Percentiles rank a stretch among this genome's conserved stretches.
Conservation (phyloP, 2,329 filamentous ascomycete genomes). For the Exutisphaerella laricina region DNA sequence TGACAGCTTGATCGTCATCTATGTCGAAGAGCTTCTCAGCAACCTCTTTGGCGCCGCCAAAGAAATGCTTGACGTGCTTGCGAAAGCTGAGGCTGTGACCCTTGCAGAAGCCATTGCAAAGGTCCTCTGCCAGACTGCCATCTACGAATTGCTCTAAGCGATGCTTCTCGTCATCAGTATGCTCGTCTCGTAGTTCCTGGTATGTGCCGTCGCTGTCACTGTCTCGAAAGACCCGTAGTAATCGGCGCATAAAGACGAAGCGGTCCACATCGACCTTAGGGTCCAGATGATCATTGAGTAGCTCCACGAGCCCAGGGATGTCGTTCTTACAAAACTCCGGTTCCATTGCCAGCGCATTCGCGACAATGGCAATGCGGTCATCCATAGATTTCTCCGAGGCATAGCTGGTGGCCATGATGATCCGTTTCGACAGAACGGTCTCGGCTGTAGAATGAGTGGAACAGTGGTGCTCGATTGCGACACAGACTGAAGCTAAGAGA, state of each 20-base stretch:
- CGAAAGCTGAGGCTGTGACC: slow-evolving; percentile 10
- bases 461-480: too few species aligned
- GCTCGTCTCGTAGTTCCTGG: slow-evolving; percentile 7
- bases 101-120: slow-evolving; percentile 6
- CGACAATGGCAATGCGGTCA: slow-evolving; percentile 7
- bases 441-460: too few species aligned
- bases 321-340: slow-evolving; percentile 34
- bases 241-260: slow-evolving; percentile 11
- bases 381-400: slow-evolving; percentile 10
- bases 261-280: slow-evolving; percentile 9
- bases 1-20: slow-evolving; percentile 9
- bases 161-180: slow-evolving; percentile 10
- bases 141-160: slow-evolving; percentile 6
- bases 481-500: too few species aligned
- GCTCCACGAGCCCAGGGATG: slow-evolving; percentile 9
- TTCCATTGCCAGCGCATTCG: slow-evolving; percentile 34
- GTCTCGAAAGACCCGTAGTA: slow-evolving; percentile 12
- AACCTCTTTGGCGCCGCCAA: slow-evolving; percentile 2
- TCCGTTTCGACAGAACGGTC: too few species aligned
- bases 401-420: slow-evolving; percentile 6
- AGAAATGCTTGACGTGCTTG: slow-evolving; percentile 7
- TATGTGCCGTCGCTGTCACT: slow-evolving; percentile 12
- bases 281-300: slow-evolving; percentile 13
- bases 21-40: slow-evolving; percentile 9
- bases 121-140: slow-evolving; percentile 8